These are phyloP conservation scores for Ogataea saltuana DNA, from an alignment of 805 yeast genomes.

Conservation along the genomic window DNA sequence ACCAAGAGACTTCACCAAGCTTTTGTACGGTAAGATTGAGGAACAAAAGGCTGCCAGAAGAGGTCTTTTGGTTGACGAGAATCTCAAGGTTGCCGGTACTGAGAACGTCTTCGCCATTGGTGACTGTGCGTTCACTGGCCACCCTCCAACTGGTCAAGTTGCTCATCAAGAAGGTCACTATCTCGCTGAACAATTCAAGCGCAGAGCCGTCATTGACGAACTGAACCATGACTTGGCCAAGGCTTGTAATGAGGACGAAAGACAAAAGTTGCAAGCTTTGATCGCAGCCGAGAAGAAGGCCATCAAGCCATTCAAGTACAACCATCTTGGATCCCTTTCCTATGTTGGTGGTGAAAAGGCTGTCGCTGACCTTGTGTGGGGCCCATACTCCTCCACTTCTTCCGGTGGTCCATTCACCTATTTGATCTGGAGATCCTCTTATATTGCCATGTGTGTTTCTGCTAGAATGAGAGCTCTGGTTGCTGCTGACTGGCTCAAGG, in stretches of 20 bases:
- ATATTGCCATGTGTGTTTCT: conserved; percentile 55
- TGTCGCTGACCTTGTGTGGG: conserved; percentile 59
- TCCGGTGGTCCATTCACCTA: conserved; percentile 56
- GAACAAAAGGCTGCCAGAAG: conserved; percentile 56
- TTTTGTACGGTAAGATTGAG: conserved; percentile 45
- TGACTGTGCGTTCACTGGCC: conserved; percentile 57
- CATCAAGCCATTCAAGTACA: conserved; percentile 43
- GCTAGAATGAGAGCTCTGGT: conserved; percentile 54
- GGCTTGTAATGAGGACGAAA: conserved; percentile 41
- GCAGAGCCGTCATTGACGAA: conserved; percentile 44
- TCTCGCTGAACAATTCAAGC: conserved; percentile 46
- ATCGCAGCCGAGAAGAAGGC: conserved; percentile 35
- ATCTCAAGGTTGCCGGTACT: conserved; percentile 49
- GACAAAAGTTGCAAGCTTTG: conserved; percentile 44
- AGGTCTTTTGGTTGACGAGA: conserved; percentile 52
- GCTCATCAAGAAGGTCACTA: conserved; percentile 57
- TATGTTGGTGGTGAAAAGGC: conserved; percentile 59
- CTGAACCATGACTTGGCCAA: conserved; percentile 41
- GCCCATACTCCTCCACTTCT: conserved; percentile 48
- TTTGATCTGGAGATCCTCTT: conserved; percentile 57
- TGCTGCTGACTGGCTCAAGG: conserved; percentile 53
- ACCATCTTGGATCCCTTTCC: conserved; percentile 55
- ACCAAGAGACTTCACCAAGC: conserved; percentile 47
- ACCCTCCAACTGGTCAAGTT: conserved; percentile 58
- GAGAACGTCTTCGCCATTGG: conserved; percentile 51